Conservation (phyloP, 305 asterid genomes). For the Rubia occidens region DNA sequence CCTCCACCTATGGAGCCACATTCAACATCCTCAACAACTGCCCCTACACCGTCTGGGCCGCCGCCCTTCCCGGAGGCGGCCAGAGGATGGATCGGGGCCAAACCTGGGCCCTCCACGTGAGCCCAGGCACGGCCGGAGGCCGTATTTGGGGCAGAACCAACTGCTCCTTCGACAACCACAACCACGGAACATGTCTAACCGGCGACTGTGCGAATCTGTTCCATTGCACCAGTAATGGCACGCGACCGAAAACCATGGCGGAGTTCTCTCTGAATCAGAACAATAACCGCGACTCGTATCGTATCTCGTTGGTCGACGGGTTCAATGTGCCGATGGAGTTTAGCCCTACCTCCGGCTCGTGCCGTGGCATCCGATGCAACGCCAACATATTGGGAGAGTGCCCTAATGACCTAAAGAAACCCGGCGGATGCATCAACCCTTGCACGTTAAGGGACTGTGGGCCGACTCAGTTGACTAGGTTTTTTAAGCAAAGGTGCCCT, state of each 20-base stretch:
- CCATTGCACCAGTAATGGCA: constrained; percentile 23
- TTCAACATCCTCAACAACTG: constrained; percentile 35
- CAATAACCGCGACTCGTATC: constrained; percentile 30
- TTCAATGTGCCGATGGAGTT: constrained; percentile 42
- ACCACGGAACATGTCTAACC: constrained; percentile 28
- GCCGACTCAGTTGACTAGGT: not conserved
- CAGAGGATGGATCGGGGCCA: constrained; percentile 23
- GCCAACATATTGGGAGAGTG: constrained; percentile 34
- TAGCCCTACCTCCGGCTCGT: constrained; percentile 23
- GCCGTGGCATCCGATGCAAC: constrained; percentile 26
- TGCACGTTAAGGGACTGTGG: not conserved
- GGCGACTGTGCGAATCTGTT: constrained; percentile 42
- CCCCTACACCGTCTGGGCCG: constrained; percentile 40
- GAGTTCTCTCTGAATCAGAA: constrained; percentile 34
- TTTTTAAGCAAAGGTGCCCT: constrained; percentile 13
- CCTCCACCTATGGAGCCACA: constrained; percentile 21
- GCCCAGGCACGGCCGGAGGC: constrained; percentile 16
- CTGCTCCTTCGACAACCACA: constrained; percentile 29
- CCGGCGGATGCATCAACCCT: not conserved
- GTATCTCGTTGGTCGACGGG: constrained; percentile 41
- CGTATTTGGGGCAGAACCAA: constrained; percentile 40
- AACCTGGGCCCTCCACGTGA: constrained; percentile 26
- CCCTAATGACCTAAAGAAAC: constrained; percentile 2
- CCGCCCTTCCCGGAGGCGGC: constrained; percentile 43
- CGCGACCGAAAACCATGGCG: constrained; percentile 36